Evolutionary conservation across 345 rosid species (phyloP).

Genomic region (Euphorbia peplus): DNA sequence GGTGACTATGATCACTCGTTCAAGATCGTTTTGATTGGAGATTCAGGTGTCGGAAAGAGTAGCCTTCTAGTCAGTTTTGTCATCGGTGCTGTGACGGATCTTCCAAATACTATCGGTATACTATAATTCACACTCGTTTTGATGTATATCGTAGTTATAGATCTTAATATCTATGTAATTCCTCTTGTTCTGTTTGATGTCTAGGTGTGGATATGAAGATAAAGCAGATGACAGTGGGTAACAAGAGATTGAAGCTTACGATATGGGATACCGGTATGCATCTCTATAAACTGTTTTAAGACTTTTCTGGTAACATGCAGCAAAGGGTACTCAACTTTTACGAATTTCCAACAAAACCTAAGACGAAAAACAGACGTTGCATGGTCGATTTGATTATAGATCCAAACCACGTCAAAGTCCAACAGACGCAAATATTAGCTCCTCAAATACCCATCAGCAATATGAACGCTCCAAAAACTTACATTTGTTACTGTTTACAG

Average conservation of each 20-base stretch:
- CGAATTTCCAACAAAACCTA: too few species aligned
- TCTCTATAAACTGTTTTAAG: background rate
- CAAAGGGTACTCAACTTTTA: too few species aligned
- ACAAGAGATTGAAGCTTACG: constrained; percentile 76
- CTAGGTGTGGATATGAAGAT: constrained; percentile 95
- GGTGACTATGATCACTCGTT: constrained; percentile 74
- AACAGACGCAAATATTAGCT: too few species aligned
- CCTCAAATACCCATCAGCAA: too few species aligned
- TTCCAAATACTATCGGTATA: constrained; percentile 83
- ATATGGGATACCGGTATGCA: constrained; percentile 91
- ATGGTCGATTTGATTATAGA: too few species aligned
- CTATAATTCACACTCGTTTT: too few species aligned
- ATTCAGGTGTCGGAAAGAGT: constrained; percentile 93
- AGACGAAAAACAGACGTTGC: too few species aligned
- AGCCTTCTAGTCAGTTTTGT: constrained; percentile 91
- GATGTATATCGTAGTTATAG: too few species aligned
- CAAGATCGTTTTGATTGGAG: constrained; percentile 95
- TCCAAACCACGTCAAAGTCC: too few species aligned
- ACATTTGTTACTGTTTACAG: too few species aligned
- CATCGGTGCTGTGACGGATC: constrained; percentile 60
- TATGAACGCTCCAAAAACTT: too few species aligned
- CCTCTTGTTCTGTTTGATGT: background rate
- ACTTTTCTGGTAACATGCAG: background rate
- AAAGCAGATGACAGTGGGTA: constrained; percentile 72
- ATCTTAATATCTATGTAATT: background rate